These are phyloP conservation scores for Torulaspora quercuum DNA, from an alignment of 805 yeast species.

Conservation along the genomic window DNA sequence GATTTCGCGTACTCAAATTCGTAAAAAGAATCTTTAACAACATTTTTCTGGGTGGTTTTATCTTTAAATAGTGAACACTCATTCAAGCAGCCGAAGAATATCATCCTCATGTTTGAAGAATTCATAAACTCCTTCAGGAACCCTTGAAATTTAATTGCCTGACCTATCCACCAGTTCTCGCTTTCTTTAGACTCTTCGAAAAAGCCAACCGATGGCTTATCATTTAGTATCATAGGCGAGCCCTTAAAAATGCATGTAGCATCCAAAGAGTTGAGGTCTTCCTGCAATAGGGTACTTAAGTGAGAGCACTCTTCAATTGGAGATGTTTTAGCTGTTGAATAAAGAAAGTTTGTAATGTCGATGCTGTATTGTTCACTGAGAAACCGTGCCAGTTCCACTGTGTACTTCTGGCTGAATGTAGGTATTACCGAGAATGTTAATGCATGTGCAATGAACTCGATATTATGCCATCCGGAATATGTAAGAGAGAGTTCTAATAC, in stretches of 20 bases:
- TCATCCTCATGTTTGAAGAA: constrained; percentile 35
- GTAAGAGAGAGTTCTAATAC: constrained; percentile 52
- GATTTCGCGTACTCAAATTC: constrained; percentile 41
- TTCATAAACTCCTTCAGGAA: constrained; percentile 35
- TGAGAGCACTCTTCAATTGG: constrained; percentile 49
- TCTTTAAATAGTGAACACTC: constrained; percentile 1
- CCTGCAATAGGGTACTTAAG: constrained; percentile 41
- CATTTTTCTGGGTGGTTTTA: background rate
- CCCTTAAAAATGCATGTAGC: constrained; percentile 46
- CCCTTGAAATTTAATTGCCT: constrained; percentile 38
- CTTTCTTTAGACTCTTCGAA: constrained; percentile 34
- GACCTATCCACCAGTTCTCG: constrained; percentile 42
- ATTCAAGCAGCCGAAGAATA: constrained; percentile 35
- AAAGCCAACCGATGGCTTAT: constrained; percentile 10
- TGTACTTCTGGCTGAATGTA: constrained; percentile 17
- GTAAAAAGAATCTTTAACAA: constrained; percentile 41
- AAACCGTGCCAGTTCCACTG: constrained; percentile 37
- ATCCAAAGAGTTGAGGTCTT: constrained; percentile 32
- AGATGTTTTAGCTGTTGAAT: constrained; percentile 38
- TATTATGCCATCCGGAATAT: constrained; percentile 41
- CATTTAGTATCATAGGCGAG: constrained; percentile 32
- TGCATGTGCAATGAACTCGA: constrained; percentile 36
- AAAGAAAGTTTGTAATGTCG: constrained; percentile 45
- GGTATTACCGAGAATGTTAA: constrained; percentile 32
- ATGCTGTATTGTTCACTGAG: constrained; percentile 49